Evolutionary conservation across 2,329 filamentous ascomycete genomes (phyloP).

Genomic region (Emergomyces africanus): DNA sequence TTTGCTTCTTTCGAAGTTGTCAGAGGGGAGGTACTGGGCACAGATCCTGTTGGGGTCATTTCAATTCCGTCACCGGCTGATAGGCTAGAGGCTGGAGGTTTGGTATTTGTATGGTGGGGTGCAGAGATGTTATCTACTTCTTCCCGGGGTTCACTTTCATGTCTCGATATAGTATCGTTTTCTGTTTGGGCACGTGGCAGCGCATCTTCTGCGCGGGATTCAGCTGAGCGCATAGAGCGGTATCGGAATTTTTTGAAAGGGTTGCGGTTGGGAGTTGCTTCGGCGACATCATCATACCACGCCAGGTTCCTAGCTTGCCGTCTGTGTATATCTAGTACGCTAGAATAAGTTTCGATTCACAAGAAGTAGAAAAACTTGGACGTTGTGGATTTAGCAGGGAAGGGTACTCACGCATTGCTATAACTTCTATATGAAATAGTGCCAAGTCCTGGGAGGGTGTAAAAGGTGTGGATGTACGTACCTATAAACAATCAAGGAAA

Average conservation of each 20-base stretch:
- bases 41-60: not conserved
- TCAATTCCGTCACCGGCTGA: not conserved
- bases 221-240: conserved; percentile 16
- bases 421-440: not conserved
- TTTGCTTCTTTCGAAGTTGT: not conserved
- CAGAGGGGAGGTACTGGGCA: not conserved
- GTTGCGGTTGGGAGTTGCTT: conserved; percentile 22
- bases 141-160: not conserved
- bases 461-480: not conserved
- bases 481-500: not conserved
- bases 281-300: conserved; percentile 30
- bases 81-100: not conserved
- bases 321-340: conserved; percentile 26
- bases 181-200: conserved; percentile 13
- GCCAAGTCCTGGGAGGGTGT: not conserved
- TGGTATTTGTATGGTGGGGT: not conserved
- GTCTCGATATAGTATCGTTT: conserved; percentile 11
- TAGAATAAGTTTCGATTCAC: not conserved
- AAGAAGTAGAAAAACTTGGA: not conserved
- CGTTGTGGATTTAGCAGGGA: not conserved
- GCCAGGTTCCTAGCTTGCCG: conserved; percentile 26
- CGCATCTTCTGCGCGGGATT: conserved; percentile 17
- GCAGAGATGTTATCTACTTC: conserved; percentile 3
- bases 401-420: not conserved
- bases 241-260: conserved; percentile 30